Conservation (phyloP, 2,329 filamentous ascomycete species). For the Sclerotinia nivalis region DNA sequence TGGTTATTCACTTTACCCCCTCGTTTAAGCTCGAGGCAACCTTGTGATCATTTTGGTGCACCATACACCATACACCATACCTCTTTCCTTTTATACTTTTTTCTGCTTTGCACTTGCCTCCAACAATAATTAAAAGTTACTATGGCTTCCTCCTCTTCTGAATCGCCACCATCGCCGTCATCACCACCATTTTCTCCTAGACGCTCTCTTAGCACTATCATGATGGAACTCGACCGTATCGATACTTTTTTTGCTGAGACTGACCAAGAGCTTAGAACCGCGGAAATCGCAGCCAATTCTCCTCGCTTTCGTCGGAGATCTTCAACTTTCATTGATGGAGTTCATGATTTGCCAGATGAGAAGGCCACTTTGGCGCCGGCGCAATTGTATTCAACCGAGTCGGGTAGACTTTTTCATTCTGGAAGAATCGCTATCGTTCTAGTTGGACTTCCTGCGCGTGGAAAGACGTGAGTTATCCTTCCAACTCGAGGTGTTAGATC, state of each 20-base stretch:
- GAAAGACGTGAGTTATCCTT: slow-evolving; percentile 72
- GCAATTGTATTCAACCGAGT: slow-evolving; percentile 98
- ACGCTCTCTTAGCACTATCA: not conserved
- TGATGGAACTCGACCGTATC: not conserved
- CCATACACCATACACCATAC: not conserved
- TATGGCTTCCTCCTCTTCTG: not conserved
- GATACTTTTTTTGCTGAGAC: not conserved
- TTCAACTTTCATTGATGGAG: slow-evolving; percentile 95
- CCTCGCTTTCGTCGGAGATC: slow-evolving; percentile 88
- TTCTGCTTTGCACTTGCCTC: not conserved
- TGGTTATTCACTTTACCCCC: slow-evolving; percentile 3
- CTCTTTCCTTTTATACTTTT: not conserved
- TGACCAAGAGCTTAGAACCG: slow-evolving; percentile 52
- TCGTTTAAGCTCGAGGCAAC: not conserved
- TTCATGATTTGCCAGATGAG: slow-evolving; percentile 87
- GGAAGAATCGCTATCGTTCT: slow-evolving; percentile 97
- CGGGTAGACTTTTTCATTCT: slow-evolving; percentile 93
- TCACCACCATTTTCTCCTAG: not conserved
- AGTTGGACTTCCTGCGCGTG: slow-evolving; percentile 89
- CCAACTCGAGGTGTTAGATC: not conserved
- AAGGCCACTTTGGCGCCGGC: slow-evolving; percentile 75
- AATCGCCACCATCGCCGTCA: not conserved
- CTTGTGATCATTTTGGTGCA: not conserved
- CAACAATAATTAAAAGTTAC: not conserved
- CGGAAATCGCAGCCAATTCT: slow-evolving; percentile 88